A percentile compares a stretch with the other conserved stretches of the same genome.
Conservation (phyloP, 257 asterid genomes). For the Nemophila menziesii region DNA sequence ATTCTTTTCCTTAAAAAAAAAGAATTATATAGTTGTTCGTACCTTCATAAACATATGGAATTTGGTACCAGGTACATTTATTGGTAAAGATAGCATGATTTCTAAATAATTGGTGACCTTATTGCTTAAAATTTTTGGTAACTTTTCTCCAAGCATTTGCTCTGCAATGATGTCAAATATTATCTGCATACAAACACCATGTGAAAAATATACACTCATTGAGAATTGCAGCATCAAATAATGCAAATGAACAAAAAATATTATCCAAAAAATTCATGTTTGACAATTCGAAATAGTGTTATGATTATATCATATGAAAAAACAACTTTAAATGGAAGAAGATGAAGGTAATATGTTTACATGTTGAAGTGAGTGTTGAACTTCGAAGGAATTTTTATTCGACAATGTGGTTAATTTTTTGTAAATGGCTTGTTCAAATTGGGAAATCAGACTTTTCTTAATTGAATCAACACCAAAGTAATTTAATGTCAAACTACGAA, state of each 20-base stretch:
- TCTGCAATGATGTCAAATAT: background rate
- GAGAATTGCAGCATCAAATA: too few relatives aligned
- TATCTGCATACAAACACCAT: too few relatives aligned
- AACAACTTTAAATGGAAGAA: too few relatives aligned
- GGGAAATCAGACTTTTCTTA: conserved; percentile 12
- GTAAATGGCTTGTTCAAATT: conserved; percentile 7
- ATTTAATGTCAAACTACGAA: conserved; percentile 6
- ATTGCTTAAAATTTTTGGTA: background rate
- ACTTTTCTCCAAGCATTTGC: conserved; percentile 6
- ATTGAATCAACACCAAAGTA: conserved; percentile 16
- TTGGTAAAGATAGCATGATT: conserved; percentile 16
- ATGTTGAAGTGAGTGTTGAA: conserved; percentile 6
- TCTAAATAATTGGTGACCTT: too few relatives aligned
- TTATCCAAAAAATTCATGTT: too few relatives aligned
- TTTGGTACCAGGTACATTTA: conserved; percentile 24
- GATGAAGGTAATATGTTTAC: too few relatives aligned
- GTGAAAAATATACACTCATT: too few relatives aligned
- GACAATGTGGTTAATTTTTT: conserved; percentile 14
- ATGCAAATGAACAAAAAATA: too few relatives aligned
- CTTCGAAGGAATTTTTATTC: conserved; percentile 8
- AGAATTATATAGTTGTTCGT: too few relatives aligned
- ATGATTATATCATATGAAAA: too few relatives aligned
- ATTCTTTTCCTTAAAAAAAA: too few relatives aligned
- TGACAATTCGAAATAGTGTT: too few relatives aligned
- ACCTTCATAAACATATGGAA: conserved; percentile 20